Percentiles rank a stretch among this genome's conserved stretches.
Evolutionary conservation across 169 alveolate species (phyloP).

Genomic region (Plasmodium sp.): DNA sequence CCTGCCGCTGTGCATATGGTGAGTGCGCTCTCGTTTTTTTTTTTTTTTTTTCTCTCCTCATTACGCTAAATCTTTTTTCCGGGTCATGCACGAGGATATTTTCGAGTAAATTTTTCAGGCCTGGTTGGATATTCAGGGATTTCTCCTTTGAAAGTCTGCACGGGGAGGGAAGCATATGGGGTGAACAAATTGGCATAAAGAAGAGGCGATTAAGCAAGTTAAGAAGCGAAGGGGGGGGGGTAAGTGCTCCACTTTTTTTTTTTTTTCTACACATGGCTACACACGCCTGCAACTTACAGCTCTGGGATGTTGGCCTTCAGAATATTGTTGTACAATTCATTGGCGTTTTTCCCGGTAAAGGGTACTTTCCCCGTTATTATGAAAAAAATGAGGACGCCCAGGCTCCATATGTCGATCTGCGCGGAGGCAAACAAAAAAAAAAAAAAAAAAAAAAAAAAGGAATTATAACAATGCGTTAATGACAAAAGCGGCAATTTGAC

Average conservation of each 20-base stretch:
- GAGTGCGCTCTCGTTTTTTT: neutral
- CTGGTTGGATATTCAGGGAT: conserved; percentile 64
- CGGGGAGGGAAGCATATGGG: neutral
- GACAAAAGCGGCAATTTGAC: neutral
- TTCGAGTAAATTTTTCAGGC: conserved; percentile 58
- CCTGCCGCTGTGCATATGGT: neutral
- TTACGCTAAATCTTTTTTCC: conserved; percentile 68
- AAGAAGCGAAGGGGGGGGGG: neutral
- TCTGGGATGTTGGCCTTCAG: conserved; percentile 66
- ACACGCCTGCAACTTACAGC: conserved; percentile 3
- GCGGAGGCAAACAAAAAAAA: neutral
- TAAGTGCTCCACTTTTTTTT: neutral
- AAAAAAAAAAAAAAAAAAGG: neutral
- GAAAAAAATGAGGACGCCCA: conserved; percentile 78
- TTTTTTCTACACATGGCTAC: neutral
- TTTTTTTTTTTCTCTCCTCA: neutral
- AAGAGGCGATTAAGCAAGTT: neutral
- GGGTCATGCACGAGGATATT: conserved; percentile 69
- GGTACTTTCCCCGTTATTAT: conserved; percentile 82
- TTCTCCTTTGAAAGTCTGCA: conserved; percentile 57
- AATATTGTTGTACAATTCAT: conserved; percentile 59
- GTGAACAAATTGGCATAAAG: neutral
- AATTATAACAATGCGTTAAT: neutral
- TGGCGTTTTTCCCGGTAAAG: conserved; percentile 72
- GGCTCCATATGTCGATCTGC: conserved; percentile 79